Base-by-base conservation (phyloP, 352 stramenopile genomes). In the Phytophthora brassicae region DNA sequence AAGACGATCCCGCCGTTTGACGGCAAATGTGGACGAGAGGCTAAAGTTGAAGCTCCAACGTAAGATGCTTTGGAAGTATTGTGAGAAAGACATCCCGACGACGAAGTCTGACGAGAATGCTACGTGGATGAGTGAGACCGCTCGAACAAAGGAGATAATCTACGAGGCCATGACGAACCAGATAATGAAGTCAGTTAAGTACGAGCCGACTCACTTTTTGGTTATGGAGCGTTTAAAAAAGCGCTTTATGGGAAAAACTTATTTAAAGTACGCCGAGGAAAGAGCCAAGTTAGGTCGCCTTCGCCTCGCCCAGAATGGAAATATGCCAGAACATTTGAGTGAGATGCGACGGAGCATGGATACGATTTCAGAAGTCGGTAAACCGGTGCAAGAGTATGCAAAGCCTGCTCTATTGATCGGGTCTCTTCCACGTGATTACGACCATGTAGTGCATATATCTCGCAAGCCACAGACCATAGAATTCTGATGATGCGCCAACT, bases 101-200 rank as follows among this genome's bases (percentile, higher is more conserved):
- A 31, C 26, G 8, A 31, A 31, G 26, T 8, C 26, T 31, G 26
- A 31, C 8, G 26, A 31, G 26, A 31, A 31, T 8, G 26, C 4
- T 8, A 31, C 26, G 26, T 42, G 35, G 35, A 20, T 42, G 12
- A 42, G 4, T 22, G 16, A 42, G 35, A 42, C 3, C 2, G 12
- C 35, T 22, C 35, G 35, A 7, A 42, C 35, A 3, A 36, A 52
- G 44, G 44, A 52, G 24, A 52, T 52, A 23, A 8, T 52, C 8
- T 39, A 39, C 28, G 44, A 52, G 14, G 7, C 24, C 6, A 39
- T 52, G 28, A 38, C 44, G 16, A 38, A 52, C n/a, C 24, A 52
- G 14, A 52, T 52, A 24, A 24, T 52, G 44, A 52, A 52, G 23
- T 36, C 44, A 12, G 44, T 52, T 9, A 52, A 52, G 28, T 52